phyloP scores from a whole-genome alignment of 495 filamentous ascomycete species.

The Penicillium malachiteum region DNA sequence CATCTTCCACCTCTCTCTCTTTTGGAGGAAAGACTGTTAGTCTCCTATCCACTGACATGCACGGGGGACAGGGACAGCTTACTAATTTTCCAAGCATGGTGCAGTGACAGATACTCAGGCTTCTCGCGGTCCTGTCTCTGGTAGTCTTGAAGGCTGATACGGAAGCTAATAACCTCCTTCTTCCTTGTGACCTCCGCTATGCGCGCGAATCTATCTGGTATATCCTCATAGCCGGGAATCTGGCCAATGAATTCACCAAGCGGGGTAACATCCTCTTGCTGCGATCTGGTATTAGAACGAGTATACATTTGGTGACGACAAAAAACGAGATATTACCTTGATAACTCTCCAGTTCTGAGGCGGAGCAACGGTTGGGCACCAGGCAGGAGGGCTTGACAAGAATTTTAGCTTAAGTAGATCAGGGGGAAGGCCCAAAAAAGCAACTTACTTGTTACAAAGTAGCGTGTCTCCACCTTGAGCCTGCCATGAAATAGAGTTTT shows the following conservation, averaged over 20 bases:
- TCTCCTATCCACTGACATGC: background rate
- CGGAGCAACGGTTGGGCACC: constrained; percentile 1
- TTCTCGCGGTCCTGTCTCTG: background rate
- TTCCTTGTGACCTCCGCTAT: constrained; percentile 1
- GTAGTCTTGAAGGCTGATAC: background rate
- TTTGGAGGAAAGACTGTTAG: background rate
- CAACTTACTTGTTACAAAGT: constrained; percentile 5
- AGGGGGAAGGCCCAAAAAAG: background rate
- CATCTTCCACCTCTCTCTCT: background rate
- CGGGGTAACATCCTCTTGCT: background rate
- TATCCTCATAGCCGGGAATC: background rate
- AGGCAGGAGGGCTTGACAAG: background rate
- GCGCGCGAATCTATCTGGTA: background rate
- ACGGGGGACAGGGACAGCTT: background rate
- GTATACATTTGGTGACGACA: background rate
- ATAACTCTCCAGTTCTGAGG: constrained; percentile 2
- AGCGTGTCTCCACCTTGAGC: constrained; percentile 5
- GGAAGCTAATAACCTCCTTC: background rate
- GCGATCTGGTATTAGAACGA: background rate
- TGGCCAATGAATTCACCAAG: background rate
- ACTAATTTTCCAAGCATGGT: constrained; percentile 3
- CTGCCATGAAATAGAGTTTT: background rate
- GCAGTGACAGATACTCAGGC: background rate
- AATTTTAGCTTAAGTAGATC: background rate
- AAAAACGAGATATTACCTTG: background rate